Base-by-base conservation (phyloP, 805 yeast genomes). In the Candida ortonii region DNA sequence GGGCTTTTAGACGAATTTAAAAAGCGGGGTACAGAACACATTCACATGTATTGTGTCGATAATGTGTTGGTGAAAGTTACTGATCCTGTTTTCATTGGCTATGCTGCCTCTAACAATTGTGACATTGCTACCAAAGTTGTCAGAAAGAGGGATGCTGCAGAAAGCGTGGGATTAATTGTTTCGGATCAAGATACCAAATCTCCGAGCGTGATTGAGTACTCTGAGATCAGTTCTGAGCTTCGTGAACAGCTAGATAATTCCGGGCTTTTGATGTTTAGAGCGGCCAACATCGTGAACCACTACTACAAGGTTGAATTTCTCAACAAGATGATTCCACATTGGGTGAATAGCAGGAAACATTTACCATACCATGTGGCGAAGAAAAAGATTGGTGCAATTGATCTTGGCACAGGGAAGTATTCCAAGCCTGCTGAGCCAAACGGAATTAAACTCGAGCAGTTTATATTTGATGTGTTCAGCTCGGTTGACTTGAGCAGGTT, bases 1-100 rank as follows among this genome's bases (percentile, higher is more conserved):
- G 73, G 76, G 2, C 65, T 89, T 13, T 52, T 93, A 20, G 72
- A 73, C 6, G 96, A 90, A 57, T 75, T 93, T 56, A 53, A 63
- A 18, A 40, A 49, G 6, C 78, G 78, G 37, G 88, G 87, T 5
- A 76, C 90, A 44, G 77, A 85, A 59, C 97, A 93, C 57, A 71
- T 93, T 42, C 97, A 93, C 63, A 86, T 89, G 84, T 93, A 88
- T 65, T 90, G 97, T 64, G 97, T 93, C 30, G 99, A 93, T 63
- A 93, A 93, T 61, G 81, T 84, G 19, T 68, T 93, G 31, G 97
- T 89, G 22, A 82, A 80, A 58, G 86, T 90, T 34, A 97, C 96
- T 2, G 98, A 93, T 57, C 98, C 98, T 3, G 68, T 78, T 1
- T 84, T 83, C 49, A 64, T 93, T 42, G 98, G 98, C 0, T 90